A percentile compares a stretch with the other conserved stretches of the same genome.
Evolutionary conservation across 495 filamentous ascomycete genomes (phyloP).

Genomic region (Penicillium taxi): DNA sequence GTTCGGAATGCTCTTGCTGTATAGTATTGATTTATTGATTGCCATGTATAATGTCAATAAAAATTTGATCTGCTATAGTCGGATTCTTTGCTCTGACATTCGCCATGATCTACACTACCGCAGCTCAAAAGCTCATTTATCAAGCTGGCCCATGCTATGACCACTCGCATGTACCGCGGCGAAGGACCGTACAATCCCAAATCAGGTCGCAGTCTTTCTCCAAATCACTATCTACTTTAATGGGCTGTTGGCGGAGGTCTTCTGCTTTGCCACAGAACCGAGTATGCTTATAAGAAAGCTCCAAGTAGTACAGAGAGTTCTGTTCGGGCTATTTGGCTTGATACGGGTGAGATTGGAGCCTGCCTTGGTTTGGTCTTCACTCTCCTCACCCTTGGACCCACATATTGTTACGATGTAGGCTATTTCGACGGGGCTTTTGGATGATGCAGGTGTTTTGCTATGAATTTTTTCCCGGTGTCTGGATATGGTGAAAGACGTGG

Average conservation of each 20-base stretch:
- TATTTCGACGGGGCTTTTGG: slow-evolving; percentile 11
- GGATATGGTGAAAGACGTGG: slow-evolving; percentile 3
- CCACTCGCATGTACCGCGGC: slow-evolving; percentile 24
- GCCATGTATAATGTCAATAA: no score
- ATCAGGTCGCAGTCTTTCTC: slow-evolving; percentile 41
- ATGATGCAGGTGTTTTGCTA: slow-evolving; percentile 1
- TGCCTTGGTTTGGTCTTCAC: slow-evolving; percentile 22
- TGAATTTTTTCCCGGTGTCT: slow-evolving; percentile 8
- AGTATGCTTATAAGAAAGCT: slow-evolving; percentile 36
- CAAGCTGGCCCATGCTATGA: slow-evolving; percentile 42
- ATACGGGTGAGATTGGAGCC: slow-evolving; percentile 16
- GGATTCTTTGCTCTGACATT: slow-evolving; percentile 37
- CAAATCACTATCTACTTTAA: slow-evolving; percentile 51
- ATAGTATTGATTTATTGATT: no score
- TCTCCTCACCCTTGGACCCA: slow-evolving; percentile 24
- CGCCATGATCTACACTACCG: slow-evolving; percentile 43
- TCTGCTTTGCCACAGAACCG: slow-evolving; percentile 45
- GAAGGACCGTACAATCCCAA: slow-evolving; percentile 19
- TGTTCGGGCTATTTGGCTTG: slow-evolving; percentile 20
- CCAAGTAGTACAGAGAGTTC: slow-evolving; percentile 25
- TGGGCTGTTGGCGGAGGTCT: slow-evolving; percentile 51
- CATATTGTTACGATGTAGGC: slow-evolving; percentile 14
- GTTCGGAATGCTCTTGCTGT: no score
- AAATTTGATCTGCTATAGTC: no score
- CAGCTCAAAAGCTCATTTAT: slow-evolving; percentile 35